Percentiles rank a stretch among this genome's conserved stretches.
Evolutionary conservation across 495 filamentous ascomycete genomes (phyloP).

Genomic region (Chaetomium fimeti): DNA sequence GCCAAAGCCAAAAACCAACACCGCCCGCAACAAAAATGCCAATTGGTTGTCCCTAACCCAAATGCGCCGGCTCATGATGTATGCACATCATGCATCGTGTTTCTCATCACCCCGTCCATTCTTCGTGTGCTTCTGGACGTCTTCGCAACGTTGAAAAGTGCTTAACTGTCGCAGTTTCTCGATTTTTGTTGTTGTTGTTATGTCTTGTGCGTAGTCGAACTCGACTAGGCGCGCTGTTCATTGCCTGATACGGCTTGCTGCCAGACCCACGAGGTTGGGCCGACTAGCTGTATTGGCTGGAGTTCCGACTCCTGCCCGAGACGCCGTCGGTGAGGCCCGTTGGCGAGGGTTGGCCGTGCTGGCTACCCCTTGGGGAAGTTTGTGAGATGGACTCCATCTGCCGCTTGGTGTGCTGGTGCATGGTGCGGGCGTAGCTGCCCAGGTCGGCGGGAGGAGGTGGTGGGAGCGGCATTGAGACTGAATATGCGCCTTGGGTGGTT

Average conservation of each 20-base stretch:
- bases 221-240: neutral
- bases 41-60: neutral
- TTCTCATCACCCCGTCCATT: conserved; percentile 2
- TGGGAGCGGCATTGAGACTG: conserved; percentile 35
- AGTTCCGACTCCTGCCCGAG: conserved; percentile 15
- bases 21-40: neutral
- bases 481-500: conserved; percentile 29
- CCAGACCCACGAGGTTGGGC: neutral
- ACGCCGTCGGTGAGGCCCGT: conserved; percentile 39
- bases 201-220: neutral
- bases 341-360: conserved; percentile 26
- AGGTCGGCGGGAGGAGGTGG: conserved; percentile 47
- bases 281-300: conserved; percentile 9
- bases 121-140: neutral
- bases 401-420: conserved; percentile 53
- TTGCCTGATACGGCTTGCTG: neutral
- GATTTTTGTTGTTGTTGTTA: neutral
- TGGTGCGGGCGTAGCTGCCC: conserved; percentile 46
- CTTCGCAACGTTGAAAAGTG: neutral
- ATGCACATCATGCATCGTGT: conserved; percentile 7
- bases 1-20: conserved; percentile 1
- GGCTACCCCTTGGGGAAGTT: conserved; percentile 20
- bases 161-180: neutral
- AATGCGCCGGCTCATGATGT: neutral
- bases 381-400: conserved; percentile 50